Percentiles rank a stretch among this genome's conserved stretches.
Conservation (phyloP, 352 stramenopile species). For the Pythium coloratum region DNA sequence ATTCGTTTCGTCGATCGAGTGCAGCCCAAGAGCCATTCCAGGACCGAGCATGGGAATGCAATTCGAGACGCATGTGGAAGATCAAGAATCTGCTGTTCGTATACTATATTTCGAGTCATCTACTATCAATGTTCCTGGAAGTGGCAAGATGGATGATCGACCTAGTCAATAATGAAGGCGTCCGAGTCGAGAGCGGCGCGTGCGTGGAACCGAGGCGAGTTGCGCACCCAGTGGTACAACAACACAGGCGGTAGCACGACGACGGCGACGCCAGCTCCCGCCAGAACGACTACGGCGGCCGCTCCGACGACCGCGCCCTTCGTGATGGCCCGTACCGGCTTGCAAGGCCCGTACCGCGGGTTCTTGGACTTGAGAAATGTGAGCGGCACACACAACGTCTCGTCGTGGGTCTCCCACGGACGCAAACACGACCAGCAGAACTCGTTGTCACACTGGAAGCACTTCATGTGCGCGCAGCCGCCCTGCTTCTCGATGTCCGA, state of each 20-base stretch:
- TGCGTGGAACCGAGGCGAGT: constrained; percentile 42
- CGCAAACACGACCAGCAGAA: constrained; percentile 85
- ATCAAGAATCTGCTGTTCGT: not conserved
- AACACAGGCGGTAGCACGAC: constrained; percentile 72
- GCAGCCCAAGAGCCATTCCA: not conserved
- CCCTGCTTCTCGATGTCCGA: constrained; percentile 81
- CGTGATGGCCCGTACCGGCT: constrained; percentile 65
- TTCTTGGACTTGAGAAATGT: constrained; percentile 71
- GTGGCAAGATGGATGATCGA: not conserved
- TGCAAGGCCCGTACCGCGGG: constrained; percentile 58
- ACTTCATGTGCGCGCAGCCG: constrained; percentile 87
- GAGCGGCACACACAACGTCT: constrained; percentile 70
- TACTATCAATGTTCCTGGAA: not conserved
- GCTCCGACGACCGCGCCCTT: constrained; percentile 65
- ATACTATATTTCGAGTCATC: constrained; percentile 1
- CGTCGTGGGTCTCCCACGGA: constrained; percentile 65
- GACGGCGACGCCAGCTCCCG: constrained; percentile 59
- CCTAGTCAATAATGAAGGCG: constrained; percentile 27
- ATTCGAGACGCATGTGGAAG: too few species aligned
- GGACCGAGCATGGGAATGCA: not conserved
- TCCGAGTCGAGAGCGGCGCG: constrained; percentile 41
- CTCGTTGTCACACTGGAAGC: constrained; percentile 81
- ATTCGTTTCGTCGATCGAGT: constrained; percentile 1
- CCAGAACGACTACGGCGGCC: constrained; percentile 48
- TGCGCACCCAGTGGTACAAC: constrained; percentile 56